Conservation (phyloP, 2,329 filamentous ascomycete genomes). For the Pseudopyricularia javanii region DNA sequence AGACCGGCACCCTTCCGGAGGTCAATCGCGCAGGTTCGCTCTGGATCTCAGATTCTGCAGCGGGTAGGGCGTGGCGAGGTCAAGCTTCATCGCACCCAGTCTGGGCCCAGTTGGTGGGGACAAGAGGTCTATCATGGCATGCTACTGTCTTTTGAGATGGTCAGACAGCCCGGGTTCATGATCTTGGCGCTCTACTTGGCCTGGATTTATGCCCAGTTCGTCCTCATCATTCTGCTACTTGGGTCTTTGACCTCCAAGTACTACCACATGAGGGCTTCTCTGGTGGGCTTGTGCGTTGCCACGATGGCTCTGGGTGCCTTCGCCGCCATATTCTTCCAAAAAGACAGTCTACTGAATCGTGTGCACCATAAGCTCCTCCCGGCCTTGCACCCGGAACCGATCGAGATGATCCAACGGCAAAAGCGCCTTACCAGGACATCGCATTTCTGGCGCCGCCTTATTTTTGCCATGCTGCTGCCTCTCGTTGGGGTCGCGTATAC, state of each 20-base stretch:
- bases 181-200: slow-evolving; percentile 59
- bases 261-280: slow-evolving; percentile 51
- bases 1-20: slow-evolving; percentile 56
- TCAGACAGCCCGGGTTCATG: slow-evolving; percentile 62
- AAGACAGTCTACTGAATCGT: slow-evolving; percentile 41
- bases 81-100: slow-evolving; percentile 62
- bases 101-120: slow-evolving; percentile 64
- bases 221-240: slow-evolving; percentile 59
- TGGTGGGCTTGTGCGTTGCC: slow-evolving; percentile 54
- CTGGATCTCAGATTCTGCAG: slow-evolving; percentile 36
- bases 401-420: slow-evolving; percentile 40
- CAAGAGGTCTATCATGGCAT: slow-evolving; percentile 64
- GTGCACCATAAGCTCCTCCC: neutral
- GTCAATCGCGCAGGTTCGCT: slow-evolving; percentile 53
- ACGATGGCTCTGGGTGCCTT: slow-evolving; percentile 57
- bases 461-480: slow-evolving; percentile 57
- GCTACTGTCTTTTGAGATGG: slow-evolving; percentile 55
- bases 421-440: slow-evolving; percentile 38
- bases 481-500: slow-evolving; percentile 57
- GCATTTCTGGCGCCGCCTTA: slow-evolving; percentile 53
- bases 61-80: slow-evolving; percentile 60
- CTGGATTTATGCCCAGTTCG: slow-evolving; percentile 70
- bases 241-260: slow-evolving; percentile 59
- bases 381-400: neutral
- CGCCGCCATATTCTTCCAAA: slow-evolving; percentile 60